Evolutionary conservation across 2,329 filamentous ascomycete species (phyloP), one percentile per base, ranked within the genome.

Genomic region (Colletotrichum acutatum): DNA sequence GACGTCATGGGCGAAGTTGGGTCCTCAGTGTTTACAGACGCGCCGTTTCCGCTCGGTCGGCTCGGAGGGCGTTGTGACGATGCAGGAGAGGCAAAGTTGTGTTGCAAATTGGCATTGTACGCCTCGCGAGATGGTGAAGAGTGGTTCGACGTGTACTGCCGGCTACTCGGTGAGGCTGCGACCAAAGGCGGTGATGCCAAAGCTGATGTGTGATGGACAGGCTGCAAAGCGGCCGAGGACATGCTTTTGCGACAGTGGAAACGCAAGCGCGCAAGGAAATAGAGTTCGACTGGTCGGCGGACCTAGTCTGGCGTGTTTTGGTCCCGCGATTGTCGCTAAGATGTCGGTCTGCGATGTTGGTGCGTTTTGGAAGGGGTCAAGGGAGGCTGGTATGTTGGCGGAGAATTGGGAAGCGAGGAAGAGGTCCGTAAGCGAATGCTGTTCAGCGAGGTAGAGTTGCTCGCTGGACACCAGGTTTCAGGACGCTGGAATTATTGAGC

Each of bases 181-280:
- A 62, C 81, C 74, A 89, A 83, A 75, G 88, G 85, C 76, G 87
- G 85, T 73, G 86, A 84, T 68, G 85, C 82, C 77, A 87, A 80
- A 75, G 84, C 83, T 74, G 84, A 83, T 76, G 85, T 83, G 79
- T 88, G 87, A 81, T 89, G 88, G 77, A 88, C 85, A 79, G 86
- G 84, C 82, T 92, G 91, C 80, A 93, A 84, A 78, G 88, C 88
- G 85, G 90, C 89, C 82, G 89, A 74, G 68, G 68, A 90, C 83
- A 88, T 90, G 90, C 90, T 91, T 82, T 85, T 88, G 84, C 80
- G 34, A 67, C 62, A 62, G 34, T 57, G 32, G 52, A 60, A 60
- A 71, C 54, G 53, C 60, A 66, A 63, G 57, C 54, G 61, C 56
- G 26, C 66, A 66, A 56, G 12, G 30, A 67, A 61, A 61, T 66